Evolutionary conservation across 768 basidiomycete species (phyloP).

Genomic region (Lentinus brumalis): DNA sequence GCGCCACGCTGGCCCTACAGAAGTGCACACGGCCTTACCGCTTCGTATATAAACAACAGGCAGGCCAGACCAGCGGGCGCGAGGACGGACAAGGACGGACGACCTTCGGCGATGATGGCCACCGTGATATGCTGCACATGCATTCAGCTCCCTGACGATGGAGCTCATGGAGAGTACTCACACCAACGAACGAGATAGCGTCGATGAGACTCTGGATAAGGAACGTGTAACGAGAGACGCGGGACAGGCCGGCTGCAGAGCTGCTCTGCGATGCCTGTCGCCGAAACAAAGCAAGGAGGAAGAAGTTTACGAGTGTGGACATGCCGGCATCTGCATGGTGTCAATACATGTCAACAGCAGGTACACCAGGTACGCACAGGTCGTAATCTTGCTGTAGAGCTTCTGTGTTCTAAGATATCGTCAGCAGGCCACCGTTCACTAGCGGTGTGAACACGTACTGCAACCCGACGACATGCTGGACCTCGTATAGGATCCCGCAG

Average conservation of each 20-base stretch:
- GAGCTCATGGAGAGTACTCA: conserved; percentile 25
- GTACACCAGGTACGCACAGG: conserved; percentile 37
- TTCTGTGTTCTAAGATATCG: conserved; percentile 28
- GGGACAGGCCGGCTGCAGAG: conserved; percentile 76
- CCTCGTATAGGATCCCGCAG: conserved; percentile 75
- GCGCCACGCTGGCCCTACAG: too few species aligned
- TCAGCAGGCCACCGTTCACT: neutral
- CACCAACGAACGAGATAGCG: conserved; percentile 80
- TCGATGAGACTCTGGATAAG: conserved; percentile 79
- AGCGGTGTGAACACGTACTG: conserved; percentile 45
- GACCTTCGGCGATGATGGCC: conserved; percentile 81
- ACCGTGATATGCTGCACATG: conserved; percentile 71
- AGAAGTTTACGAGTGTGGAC: conserved; percentile 65
- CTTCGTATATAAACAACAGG: conserved; percentile 78
- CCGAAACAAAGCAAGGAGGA: conserved; percentile 65
- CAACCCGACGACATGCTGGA: conserved; percentile 68
- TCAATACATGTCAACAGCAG: neutral
- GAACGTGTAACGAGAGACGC: conserved; percentile 84
- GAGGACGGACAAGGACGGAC: conserved; percentile 77
- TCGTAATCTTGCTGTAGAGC: conserved; percentile 48
- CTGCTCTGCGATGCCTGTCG: conserved; percentile 76
- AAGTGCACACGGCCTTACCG: conserved; percentile 47
- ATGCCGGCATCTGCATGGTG: conserved; percentile 65
- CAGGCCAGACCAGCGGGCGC: conserved; percentile 86
- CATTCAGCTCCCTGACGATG: neutral